A percentile compares a stretch with the other conserved stretches of the same genome.
phyloP scores from a whole-genome alignment of 768 basidiomycete genomes.

The Dioszegia aurantiaca region DNA sequence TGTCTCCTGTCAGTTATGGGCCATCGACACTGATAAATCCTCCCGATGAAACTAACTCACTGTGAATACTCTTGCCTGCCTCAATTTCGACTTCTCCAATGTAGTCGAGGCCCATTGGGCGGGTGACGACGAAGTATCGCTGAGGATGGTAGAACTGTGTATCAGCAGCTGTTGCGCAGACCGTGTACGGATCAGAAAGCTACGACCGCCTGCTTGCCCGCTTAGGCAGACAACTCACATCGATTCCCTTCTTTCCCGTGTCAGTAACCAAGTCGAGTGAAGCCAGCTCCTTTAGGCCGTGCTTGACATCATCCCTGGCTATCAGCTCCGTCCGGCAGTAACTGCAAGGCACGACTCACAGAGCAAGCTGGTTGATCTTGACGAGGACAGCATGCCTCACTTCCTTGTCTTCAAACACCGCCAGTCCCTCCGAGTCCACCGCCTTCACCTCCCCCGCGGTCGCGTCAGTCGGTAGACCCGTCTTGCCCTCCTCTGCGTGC shows the following conservation, averaged over 20 bases:
- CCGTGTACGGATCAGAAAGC: too few relatives aligned
- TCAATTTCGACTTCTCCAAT: slow-evolving; percentile 51
- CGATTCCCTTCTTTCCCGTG: slow-evolving; percentile 39
- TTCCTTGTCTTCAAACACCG: slow-evolving; percentile 38
- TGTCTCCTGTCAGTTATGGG: slow-evolving; percentile 10
- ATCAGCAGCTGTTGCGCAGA: slow-evolving; percentile 11
- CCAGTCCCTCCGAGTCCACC: slow-evolving; percentile 39
- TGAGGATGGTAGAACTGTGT: slow-evolving; percentile 46
- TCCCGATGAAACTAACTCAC: slow-evolving; percentile 30
- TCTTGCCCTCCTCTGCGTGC: slow-evolving; percentile 28
- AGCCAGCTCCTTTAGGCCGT: slow-evolving; percentile 46
- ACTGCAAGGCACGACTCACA: background rate
- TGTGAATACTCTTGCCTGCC: slow-evolving; percentile 48
- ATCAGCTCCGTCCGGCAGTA: background rate
- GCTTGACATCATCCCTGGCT: slow-evolving; percentile 40
- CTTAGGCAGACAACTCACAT: slow-evolving; percentile 26
- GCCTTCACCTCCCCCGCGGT: slow-evolving; percentile 20
- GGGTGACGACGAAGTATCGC: slow-evolving; percentile 42
- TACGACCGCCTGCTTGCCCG: background rate
- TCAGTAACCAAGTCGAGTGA: slow-evolving; percentile 38
- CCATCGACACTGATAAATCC: background rate
- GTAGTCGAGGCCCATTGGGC: slow-evolving; percentile 45
- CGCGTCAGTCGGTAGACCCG: slow-evolving; percentile 34
- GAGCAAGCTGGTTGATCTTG: slow-evolving; percentile 46
- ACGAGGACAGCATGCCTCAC: slow-evolving; percentile 47